Evolutionary conservation across 768 basidiomycete genomes (phyloP).

Genomic region (Amanita jacksonii): DNA sequence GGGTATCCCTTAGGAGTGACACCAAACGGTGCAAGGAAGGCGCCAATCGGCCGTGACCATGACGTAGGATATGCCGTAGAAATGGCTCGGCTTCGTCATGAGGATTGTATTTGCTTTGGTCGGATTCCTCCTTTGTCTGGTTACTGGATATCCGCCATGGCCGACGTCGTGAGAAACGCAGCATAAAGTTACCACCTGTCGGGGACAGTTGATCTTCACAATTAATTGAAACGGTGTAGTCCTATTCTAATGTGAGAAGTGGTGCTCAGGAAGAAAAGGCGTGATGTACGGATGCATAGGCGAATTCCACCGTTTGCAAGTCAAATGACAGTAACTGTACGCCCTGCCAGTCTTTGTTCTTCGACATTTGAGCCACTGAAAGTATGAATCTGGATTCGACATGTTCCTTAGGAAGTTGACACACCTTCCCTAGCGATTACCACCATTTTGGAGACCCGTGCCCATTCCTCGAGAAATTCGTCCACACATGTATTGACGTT

Average conservation of each 20-base stretch:
- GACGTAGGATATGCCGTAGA: constrained; percentile 59
- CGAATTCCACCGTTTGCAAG: constrained; percentile 85
- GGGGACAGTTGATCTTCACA: constrained; percentile 69
- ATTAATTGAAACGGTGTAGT: constrained; percentile 69
- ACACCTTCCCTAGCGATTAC: constrained; percentile 85
- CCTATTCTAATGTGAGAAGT: constrained; percentile 25
- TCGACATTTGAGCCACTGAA: constrained; percentile 85
- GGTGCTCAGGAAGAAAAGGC: neutral
- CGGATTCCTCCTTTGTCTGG: constrained; percentile 11
- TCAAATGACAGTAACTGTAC: constrained; percentile 85
- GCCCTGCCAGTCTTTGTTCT: constrained; percentile 60
- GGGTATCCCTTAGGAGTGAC: constrained; percentile 59
- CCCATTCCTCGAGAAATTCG: constrained; percentile 90
- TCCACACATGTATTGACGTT: constrained; percentile 84
- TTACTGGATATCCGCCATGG: constrained; percentile 16
- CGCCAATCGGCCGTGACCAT: constrained; percentile 53
- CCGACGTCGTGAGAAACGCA: constrained; percentile 54
- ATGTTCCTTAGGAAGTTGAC: constrained; percentile 1
- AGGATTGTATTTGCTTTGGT: constrained; percentile 43
- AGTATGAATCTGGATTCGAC: too few relatives aligned
- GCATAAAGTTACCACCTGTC: constrained; percentile 60
- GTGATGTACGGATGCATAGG: constrained; percentile 51
- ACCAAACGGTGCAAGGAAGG: constrained; percentile 60
- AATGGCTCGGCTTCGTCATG: constrained; percentile 74
- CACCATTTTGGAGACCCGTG: constrained; percentile 86